Percentiles rank a stretch among this genome's conserved stretches.
Conservation (phyloP, 192 early-diverging fungal genomes). For the Coemansia pectinata region DNA sequence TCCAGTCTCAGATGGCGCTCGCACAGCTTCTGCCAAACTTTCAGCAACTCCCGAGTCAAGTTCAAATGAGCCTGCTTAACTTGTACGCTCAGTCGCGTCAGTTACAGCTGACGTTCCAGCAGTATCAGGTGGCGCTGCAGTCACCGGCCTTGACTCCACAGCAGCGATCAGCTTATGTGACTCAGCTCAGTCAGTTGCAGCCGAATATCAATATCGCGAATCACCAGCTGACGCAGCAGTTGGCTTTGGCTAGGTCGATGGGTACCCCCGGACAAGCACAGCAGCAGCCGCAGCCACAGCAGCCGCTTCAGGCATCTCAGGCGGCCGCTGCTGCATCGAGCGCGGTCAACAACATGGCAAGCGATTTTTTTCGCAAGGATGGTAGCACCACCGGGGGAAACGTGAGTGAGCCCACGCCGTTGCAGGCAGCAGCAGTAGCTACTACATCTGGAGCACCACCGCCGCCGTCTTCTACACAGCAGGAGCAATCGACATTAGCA, state of each 20-base stretch:
- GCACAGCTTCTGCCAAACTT: slow-evolving; percentile 25
- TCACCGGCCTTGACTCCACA: slow-evolving; percentile 14
- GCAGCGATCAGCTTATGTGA: slow-evolving; percentile 17
- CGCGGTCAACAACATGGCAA: background rate
- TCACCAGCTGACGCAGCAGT: slow-evolving; percentile 18
- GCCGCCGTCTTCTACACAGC: background rate
- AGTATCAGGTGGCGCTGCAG: slow-evolving; percentile 15
- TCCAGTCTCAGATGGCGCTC: slow-evolving; percentile 33
- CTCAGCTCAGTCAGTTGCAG: slow-evolving; percentile 23
- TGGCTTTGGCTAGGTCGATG: slow-evolving; percentile 8
- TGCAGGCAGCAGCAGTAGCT: slow-evolving; percentile 12
- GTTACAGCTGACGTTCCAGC: background rate
- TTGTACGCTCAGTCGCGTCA: slow-evolving; percentile 18
- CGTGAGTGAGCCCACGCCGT: slow-evolving; percentile 39
- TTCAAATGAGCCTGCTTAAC: slow-evolving; percentile 11
- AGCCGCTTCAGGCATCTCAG: slow-evolving; percentile 2
- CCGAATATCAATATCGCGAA: background rate
- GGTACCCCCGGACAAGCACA: background rate
- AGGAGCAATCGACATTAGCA: background rate
- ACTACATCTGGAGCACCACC: background rate
- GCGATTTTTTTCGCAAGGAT: slow-evolving; percentile 33
- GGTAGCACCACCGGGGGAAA: slow-evolving; percentile 29
- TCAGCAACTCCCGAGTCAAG: slow-evolving; percentile 16
- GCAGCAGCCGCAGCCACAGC: background rate
- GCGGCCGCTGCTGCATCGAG: background rate